Evolutionary conservation across 306 rosid genomes (phyloP), one percentile per base, ranked within the genome.

Genomic region (Vachellia pachyceras): DNA sequence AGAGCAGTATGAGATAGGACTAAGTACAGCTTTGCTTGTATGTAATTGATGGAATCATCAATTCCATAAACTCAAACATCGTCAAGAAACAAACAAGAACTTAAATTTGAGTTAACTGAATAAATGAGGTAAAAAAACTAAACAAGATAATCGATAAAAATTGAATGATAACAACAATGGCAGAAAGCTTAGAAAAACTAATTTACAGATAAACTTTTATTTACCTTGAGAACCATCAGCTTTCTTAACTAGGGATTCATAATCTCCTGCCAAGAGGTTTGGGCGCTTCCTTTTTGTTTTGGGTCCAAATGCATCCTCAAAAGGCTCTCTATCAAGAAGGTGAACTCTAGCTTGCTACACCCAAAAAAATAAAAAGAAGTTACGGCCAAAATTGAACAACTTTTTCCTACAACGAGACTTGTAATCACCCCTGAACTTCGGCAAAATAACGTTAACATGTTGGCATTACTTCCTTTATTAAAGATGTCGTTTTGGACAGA

Each of bases 181-280:
- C 29, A 52, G 33, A 37, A 77, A 49, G 1, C 69, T 46, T 25
- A 22, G 9, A 12, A 5, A 29, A 63, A 37, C 29, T 35, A 77
- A 74, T 17, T 44, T 23, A 52, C 42, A 41, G 4, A 73, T 23
- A 54, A 64, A 69, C 5, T 15, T 8, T 54, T 17, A 61, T 3
- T 64, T 89, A 95, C 99, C 99, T 42, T 93, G 95, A 65, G 97
- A 91, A 80, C 91, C 95, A 78, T 88, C 95, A 45, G 97, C 99
- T 87, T 93, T 93, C 89, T 91, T 88, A 46, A 77, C 78, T 55
- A 91, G 79, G n/a, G 99, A 87, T 75, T 91, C 99, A 70, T 95
- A 95, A 86, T 90, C 95, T 47, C 91, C 77, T 14, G 94, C 97
- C 73, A 95, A 35, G 69, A 91, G 89, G 57, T 46, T 91, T 12